Percentiles rank a stretch among this genome's conserved stretches.
These are phyloP conservation scores for Aspergillus asperescens DNA, from an alignment of 495 filamentous ascomycete species.

Conservation along the genomic window DNA sequence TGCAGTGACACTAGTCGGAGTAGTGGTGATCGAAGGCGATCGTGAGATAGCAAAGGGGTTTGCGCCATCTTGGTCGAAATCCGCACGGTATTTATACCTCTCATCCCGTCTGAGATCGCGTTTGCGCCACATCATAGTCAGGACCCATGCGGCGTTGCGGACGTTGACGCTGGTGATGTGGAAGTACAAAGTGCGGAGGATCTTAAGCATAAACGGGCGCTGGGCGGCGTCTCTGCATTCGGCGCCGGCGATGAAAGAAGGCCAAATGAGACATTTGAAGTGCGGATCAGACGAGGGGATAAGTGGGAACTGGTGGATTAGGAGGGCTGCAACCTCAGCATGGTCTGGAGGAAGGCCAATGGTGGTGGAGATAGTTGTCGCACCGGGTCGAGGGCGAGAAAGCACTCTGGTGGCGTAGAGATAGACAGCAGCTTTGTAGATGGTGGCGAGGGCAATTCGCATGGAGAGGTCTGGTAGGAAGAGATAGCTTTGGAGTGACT, in stretches of 20 bases:
- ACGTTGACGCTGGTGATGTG: slow-evolving; percentile 42
- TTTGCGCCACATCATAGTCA: slow-evolving; percentile 46
- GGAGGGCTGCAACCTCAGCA: slow-evolving; percentile 28
- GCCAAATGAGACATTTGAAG: slow-evolving; percentile 48
- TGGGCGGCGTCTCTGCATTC: slow-evolving; percentile 36
- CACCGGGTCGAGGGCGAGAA: slow-evolving; percentile 29
- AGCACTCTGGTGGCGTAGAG: slow-evolving; percentile 44
- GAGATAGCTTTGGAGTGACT: slow-evolving; percentile 39
- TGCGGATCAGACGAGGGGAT: slow-evolving; percentile 36
- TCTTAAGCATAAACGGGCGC: slow-evolving; percentile 33
- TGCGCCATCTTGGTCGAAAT: not conserved
- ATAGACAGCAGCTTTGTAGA: slow-evolving; percentile 43
- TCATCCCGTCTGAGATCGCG: slow-evolving; percentile 30
- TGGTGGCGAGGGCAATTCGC: slow-evolving; percentile 38
- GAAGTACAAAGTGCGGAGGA: slow-evolving; percentile 35
- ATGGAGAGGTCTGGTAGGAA: slow-evolving; percentile 34
- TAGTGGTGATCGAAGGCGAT: slow-evolving; percentile 5
- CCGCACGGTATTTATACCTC: not conserved
- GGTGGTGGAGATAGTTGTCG: slow-evolving; percentile 24
- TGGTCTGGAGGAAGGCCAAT: slow-evolving; percentile 34
- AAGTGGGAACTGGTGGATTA: slow-evolving; percentile 36
- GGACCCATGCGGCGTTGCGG: slow-evolving; percentile 43
- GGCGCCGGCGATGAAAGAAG: slow-evolving; percentile 44
- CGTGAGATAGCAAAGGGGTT: not conserved
- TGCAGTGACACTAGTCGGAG: slow-evolving; percentile 3